phyloP scores from a whole-genome alignment of 148 eudicot species.

The Salicornia ramosissima region DNA sequence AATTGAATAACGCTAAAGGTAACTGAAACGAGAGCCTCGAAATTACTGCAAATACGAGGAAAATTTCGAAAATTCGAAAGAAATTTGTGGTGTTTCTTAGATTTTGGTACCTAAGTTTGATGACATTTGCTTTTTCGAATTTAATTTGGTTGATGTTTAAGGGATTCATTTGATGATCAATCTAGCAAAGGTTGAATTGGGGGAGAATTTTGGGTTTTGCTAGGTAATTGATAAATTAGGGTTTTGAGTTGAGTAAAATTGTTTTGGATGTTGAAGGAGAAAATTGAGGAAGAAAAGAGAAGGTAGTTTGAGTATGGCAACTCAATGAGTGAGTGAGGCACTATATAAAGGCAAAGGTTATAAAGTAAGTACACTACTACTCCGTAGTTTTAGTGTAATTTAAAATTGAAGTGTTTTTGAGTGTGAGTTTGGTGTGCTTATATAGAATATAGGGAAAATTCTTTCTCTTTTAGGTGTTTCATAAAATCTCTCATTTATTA shows the following conservation, averaged over 20 bases:
- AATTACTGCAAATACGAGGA: constrained; percentile 44
- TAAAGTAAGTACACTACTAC: constrained; percentile 6
- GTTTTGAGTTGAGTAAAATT: neutral
- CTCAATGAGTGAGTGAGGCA: constrained; percentile 8
- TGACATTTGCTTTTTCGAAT: constrained; percentile 51
- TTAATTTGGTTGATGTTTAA: constrained; percentile 35
- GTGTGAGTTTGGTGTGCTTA: constrained; percentile 10
- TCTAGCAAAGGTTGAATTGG: neutral
- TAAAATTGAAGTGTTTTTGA: neutral
- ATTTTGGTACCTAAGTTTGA: constrained; percentile 36
- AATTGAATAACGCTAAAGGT: constrained; percentile 37
- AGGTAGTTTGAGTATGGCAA: neutral
- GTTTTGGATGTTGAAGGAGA: constrained; percentile 23
- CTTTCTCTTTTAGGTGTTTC: constrained; percentile 3
- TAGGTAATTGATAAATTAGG: neutral
- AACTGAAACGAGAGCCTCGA: constrained; percentile 43
- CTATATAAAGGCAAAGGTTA: constrained; percentile 23
- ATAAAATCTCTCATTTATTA: constrained; percentile 2
- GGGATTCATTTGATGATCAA: constrained; percentile 37
- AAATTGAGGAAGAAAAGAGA: constrained; percentile 14
- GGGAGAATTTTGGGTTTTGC: neutral
- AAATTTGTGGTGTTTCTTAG: constrained; percentile 43
- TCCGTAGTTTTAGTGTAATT: constrained; percentile 6
- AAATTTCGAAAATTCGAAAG: constrained; percentile 58
- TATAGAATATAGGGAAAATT: constrained; percentile 15